Percentiles rank a stretch among this genome's conserved stretches.
These are phyloP conservation scores for Mycena rebaudengoi DNA, from an alignment of 768 basidiomycete genomes.

Conservation along the genomic window DNA sequence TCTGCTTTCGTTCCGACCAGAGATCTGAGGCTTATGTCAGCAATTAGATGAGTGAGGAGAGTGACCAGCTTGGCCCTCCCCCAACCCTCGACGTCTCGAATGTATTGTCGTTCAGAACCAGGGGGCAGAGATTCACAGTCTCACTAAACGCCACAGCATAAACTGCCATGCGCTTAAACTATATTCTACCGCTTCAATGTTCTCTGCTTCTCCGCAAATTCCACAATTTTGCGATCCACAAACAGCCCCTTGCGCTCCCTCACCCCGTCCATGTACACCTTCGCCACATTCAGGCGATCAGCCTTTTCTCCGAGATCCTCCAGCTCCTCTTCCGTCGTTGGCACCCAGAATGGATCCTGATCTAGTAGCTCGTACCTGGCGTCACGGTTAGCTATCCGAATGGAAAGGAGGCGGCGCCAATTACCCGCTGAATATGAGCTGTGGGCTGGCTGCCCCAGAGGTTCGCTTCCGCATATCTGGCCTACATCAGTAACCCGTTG, in stretches of 20 bases:
- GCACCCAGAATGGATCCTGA: conserved; percentile 97
- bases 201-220: conserved; percentile 96
- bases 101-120: no score
- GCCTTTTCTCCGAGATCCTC: conserved; percentile 98
- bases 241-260: conserved; percentile 95
- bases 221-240: conserved; percentile 93
- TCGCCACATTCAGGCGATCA: conserved; percentile 92
- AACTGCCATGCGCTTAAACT: no score
- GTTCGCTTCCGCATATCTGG: conserved; percentile 95
- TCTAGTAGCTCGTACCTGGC: conserved; percentile 90
- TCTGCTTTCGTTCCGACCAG: no score
- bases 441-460: conserved; percentile 96
- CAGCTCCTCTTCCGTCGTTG: conserved; percentile 94
- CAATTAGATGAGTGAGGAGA: no score
- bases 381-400: conserved; percentile 22
- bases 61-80: no score
- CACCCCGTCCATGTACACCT: conserved; percentile 90
- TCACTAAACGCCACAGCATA: no score
- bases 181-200: conserved; percentile 71
- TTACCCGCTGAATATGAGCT: conserved; percentile 95
- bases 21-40: no score
- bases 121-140: no score
- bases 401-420: conserved; percentile 30
- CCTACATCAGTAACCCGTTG: background rate
- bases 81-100: no score